Evolutionary conservation across 2,329 filamentous ascomycete species (phyloP).

Genomic region (Colletotrichum musae): DNA sequence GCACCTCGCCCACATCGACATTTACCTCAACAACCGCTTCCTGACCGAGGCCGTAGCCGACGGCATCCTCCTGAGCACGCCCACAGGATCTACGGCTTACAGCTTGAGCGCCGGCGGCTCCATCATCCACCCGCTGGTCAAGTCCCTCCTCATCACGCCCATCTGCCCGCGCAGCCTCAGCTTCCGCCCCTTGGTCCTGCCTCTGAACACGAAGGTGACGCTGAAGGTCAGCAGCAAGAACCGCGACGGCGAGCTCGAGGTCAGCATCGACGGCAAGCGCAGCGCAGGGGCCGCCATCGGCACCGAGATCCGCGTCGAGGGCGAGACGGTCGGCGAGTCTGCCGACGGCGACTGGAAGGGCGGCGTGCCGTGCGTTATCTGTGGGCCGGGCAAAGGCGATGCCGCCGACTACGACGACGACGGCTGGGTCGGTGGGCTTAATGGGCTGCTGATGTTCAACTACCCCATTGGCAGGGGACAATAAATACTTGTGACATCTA

Average conservation of each 20-base stretch:
- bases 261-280: constrained; percentile 84
- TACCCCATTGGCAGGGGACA: constrained; percentile 82
- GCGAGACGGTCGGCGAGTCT: constrained; percentile 79
- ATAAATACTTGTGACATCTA: not conserved
- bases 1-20: constrained; percentile 91
- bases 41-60: constrained; percentile 95
- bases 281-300: constrained; percentile 78
- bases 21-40: constrained; percentile 90
- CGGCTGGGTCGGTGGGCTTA: constrained; percentile 96
- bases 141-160: constrained; percentile 89
- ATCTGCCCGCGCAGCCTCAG: constrained; percentile 94
- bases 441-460: constrained; percentile 96
- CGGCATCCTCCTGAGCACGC: constrained; percentile 93
- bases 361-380: constrained; percentile 92
- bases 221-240: constrained; percentile 87
- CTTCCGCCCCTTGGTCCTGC: constrained; percentile 91
- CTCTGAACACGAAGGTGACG: constrained; percentile 86
- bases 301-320: constrained; percentile 89
- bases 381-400: constrained; percentile 64
- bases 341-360: constrained; percentile 71
- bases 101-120: constrained; percentile 92
- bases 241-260: constrained; percentile 80
- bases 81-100: constrained; percentile 96
- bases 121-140: constrained; percentile 94
- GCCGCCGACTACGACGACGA: constrained; percentile 77